These are phyloP conservation scores for Quercus glauca DNA, from an alignment of 306 rosid species.

Conservation along the genomic window DNA sequence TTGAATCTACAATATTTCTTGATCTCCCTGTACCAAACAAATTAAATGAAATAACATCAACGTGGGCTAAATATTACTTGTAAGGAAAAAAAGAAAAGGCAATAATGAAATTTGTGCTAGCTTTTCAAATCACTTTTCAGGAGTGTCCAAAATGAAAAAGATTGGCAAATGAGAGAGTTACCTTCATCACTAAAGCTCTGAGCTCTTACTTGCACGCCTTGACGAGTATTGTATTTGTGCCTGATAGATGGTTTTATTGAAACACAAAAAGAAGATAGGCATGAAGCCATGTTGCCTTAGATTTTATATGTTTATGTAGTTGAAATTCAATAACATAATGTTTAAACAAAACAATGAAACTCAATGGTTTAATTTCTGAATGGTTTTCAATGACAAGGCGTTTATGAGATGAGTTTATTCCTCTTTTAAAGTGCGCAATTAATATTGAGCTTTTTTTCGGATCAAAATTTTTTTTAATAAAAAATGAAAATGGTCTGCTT, in stretches of 20 bases:
- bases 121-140: too few species aligned
- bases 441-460: too few species aligned
- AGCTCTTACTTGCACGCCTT: constrained; percentile 15
- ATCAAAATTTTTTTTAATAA: too few species aligned
- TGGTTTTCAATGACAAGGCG: too few species aligned
- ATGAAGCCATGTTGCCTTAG: not conserved
- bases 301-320: not conserved
- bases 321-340: too few species aligned
- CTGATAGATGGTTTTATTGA: constrained; percentile 19
- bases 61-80: not conserved
- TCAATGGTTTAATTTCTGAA: too few species aligned
- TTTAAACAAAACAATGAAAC: too few species aligned
- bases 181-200: constrained; percentile 53
- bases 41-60: not conserved
- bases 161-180: not conserved
- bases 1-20: constrained; percentile 46
- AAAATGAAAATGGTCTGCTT: too few species aligned
- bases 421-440: too few species aligned
- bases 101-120: not conserved
- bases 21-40: constrained; percentile 28
- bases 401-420: too few species aligned
- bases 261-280: not conserved
- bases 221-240: not conserved
- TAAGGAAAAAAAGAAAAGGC: not conserved
- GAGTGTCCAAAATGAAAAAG: too few species aligned